phyloP scores from a whole-genome alignment of 1,139 yeast genomes.

The Sugiyamaella castrensis region DNA sequence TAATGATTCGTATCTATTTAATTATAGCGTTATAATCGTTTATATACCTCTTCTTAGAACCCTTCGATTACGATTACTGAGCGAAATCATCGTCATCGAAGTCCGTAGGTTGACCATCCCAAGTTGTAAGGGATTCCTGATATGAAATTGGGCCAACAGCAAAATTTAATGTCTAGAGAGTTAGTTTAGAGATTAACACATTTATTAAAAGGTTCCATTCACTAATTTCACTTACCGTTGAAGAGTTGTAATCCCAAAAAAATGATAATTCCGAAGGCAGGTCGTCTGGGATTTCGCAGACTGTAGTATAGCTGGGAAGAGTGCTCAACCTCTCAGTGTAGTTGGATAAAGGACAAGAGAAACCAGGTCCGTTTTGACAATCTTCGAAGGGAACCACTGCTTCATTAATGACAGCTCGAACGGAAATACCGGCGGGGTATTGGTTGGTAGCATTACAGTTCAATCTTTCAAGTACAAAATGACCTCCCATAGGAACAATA shows the following conservation, averaged over 20 bases:
- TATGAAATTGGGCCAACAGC: conserved; percentile 22
- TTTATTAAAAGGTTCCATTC: too few species aligned
- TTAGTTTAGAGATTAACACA: too few species aligned
- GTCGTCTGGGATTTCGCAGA: conserved; percentile 27
- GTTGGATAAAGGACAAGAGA: conserved; percentile 49
- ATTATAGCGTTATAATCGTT: too few species aligned
- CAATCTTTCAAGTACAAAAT: conserved; percentile 51
- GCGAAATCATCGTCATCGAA: too few species aligned
- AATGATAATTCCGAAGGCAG: conserved; percentile 30
- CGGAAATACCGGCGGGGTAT: conserved; percentile 29
- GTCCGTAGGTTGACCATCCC: conserved; percentile 13
- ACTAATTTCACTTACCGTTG: too few species aligned
- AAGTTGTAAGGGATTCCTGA: conserved; percentile 19
- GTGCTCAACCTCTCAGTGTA: conserved; percentile 32
- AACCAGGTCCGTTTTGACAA: conserved; percentile 60
- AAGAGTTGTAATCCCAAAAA: conserved; percentile 35
- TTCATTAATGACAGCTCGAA: conserved; percentile 55
- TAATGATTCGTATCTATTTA: too few species aligned
- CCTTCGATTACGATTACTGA: too few species aligned
- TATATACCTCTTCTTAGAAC: too few species aligned
- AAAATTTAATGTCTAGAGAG: conserved; percentile 19
- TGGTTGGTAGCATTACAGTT: conserved; percentile 32
- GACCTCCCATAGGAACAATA: conserved; percentile 57
- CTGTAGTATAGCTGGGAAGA: conserved; percentile 20
- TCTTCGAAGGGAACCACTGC: conserved; percentile 55